Evolutionary conservation across 768 basidiomycete genomes (phyloP), one percentile per base, ranked within the genome.

Genomic region (Rubroboletus pulcherrimus): DNA sequence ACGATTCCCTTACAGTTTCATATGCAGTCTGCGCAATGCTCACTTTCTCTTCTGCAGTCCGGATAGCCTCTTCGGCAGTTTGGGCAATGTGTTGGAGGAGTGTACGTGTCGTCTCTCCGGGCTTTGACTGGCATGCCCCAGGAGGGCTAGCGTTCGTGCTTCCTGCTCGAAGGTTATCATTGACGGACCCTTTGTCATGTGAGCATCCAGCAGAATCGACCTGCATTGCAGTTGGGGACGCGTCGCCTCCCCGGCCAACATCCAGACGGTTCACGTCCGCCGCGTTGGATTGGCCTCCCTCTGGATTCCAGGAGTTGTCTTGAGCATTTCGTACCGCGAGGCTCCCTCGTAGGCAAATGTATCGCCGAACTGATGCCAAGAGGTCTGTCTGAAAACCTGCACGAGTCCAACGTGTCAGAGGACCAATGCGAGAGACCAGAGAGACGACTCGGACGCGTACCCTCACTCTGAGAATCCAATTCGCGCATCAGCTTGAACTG

Each of bases 41-140:
- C 31, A 87, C 80, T 66, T 92, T 92, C 68, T 93, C 91, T 57
- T 90, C 86, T 11, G 84, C 81, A 4, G 83, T 78, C 5, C 82
- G 80, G 10, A 86, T 69, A 1, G 82, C 68, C 57, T 86, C 83
- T 63, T 87, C 86, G 12, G 80, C 74, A 8, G 85, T 68, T 58
- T 77, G 77, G 4, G 85, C 83, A 49, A 91, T 78, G 46, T 77
- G 75, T 19, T 81, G 74, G 29, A 91, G 75, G 57, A 86, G 67
- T 53, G 77, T 74, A 19, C 80, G 76, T 7, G 79, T 77, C 19
- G 78, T 75, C 44, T 69, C 63, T 38, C 74, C 66, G 12, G 59
- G 56, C 46, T 71, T 71, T 37, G 58, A 50, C 12, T 53, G 54
- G 15, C 56, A 48, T 30, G 39, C 10, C 14, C 11, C 7, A 19